Conservation (phyloP, 768 basidiomycete genomes). For the Collybia sp. region DNA sequence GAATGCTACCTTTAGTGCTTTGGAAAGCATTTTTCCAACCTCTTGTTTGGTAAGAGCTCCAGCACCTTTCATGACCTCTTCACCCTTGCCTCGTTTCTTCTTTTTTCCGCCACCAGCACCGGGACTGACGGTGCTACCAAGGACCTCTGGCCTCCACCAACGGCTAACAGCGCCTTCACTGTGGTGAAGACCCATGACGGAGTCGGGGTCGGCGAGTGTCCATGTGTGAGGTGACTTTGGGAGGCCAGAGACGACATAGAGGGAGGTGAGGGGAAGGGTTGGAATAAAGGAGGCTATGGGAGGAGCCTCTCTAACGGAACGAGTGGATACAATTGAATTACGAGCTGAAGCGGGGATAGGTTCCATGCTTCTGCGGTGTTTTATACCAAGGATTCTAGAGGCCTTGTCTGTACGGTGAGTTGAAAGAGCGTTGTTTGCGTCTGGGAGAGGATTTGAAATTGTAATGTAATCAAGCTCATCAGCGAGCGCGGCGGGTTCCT, state of each 20-base stretch:
- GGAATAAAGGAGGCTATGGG: constrained; percentile 61
- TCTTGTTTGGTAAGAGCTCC: constrained; percentile 83
- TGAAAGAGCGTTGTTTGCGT: constrained; percentile 28
- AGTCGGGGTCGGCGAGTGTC: constrained; percentile 83
- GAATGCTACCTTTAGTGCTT: constrained; percentile 73
- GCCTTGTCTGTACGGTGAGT: constrained; percentile 63
- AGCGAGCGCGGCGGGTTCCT: constrained; percentile 43
- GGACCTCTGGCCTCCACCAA: constrained; percentile 90
- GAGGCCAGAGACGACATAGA: constrained; percentile 85
- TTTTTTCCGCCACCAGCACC: constrained; percentile 79
- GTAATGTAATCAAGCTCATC: constrained; percentile 78
- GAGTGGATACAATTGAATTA: constrained; percentile 75
- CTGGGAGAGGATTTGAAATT: constrained; percentile 22
- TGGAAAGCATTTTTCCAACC: constrained; percentile 86
- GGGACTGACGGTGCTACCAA: constrained; percentile 83
- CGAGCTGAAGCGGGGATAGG: constrained; percentile 76
- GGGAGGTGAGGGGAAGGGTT: constrained; percentile 72
- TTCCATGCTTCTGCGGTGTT: constrained; percentile 76
- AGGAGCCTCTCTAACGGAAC: constrained; percentile 53
- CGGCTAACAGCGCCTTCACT: constrained; percentile 80
- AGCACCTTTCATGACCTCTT: constrained; percentile 68
- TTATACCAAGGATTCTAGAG: constrained; percentile 71
- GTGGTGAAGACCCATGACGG: constrained; percentile 78
- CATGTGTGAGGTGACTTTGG: constrained; percentile 88
- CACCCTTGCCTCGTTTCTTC: constrained; percentile 60